Base-by-base conservation (phyloP, 1,284 basidiomycete genomes). In the Coriolopsis trogii region DNA sequence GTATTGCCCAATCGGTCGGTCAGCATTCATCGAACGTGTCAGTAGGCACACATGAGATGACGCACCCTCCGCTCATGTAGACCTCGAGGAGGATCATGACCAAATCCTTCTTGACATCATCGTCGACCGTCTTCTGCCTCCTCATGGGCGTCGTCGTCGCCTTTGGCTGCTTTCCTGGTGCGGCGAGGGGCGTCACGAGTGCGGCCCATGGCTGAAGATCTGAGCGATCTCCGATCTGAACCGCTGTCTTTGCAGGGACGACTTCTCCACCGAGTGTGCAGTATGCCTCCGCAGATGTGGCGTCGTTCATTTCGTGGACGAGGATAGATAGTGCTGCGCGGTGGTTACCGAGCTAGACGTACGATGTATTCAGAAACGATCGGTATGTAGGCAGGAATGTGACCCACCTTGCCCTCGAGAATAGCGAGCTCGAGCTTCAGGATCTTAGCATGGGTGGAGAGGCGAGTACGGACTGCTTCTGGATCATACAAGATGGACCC, bases 281-380 rank as follows among this genome's bases (percentile, higher is more conserved):
- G 70, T 93, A 95, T 1, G 84, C 80, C 67, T 95, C 91, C 0
- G 92, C 91, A 0, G 89, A 88, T 0, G 81, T 72, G 0, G 82
- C 75, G 67, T 96, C 93, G 33, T 80, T 79, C 3, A 95, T 71
- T 20, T 82, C 80, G 55, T 85, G 78, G 1, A 89, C 87, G 7
- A 97, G 80, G 1, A 81, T 75, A 6, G 80, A 70, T 1, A 96
- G 77, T 0, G 89, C 89, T 23, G 76, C 73, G 6, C 75, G 79
- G 62, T 93, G 84, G 40, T 87, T 75, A 10, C 79, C 80, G 4
- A 85, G 77, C 87, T 92, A 43, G 3, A 21, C 4, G 20, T 9
- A 34, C 20, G n/a, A 4, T 26, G 13, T 28, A 7, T 24, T 12
- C 44, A 31, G 36, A 26, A 10, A 18, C 25, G 9, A 23, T 6